Evolutionary conservation across 2,329 filamentous ascomycete species (phyloP).

Genomic region (Endothia cerciana): DNA sequence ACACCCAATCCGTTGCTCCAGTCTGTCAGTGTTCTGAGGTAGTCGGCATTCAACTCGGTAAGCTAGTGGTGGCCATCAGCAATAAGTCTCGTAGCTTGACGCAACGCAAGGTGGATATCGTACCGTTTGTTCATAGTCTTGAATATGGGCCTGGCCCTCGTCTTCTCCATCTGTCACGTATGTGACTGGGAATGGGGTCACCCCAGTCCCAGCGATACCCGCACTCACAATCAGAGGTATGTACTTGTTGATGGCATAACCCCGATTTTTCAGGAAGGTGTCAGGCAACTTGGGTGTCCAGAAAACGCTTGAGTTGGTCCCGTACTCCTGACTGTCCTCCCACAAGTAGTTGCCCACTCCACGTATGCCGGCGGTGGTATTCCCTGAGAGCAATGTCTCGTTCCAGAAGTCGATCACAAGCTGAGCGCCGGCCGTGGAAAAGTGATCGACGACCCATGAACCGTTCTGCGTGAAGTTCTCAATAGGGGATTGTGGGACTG

Average conservation of each 20-base stretch:
- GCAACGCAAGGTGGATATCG: not conserved
- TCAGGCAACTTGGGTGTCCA: slow-evolving; percentile 42
- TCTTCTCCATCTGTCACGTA: slow-evolving; percentile 25
- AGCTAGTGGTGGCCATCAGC: slow-evolving; percentile 23
- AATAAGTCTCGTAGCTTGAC: not conserved
- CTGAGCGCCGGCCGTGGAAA: slow-evolving; percentile 41
- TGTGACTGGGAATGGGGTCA: not conserved
- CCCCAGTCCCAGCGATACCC: not conserved
- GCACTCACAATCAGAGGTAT: slow-evolving; percentile 40
- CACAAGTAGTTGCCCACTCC: slow-evolving; percentile 42
- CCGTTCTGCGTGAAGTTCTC: slow-evolving; percentile 30
- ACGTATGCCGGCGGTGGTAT: slow-evolving; percentile 36
- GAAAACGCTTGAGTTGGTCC: slow-evolving; percentile 36
- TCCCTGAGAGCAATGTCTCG: slow-evolving; percentile 40
- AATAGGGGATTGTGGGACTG: slow-evolving; percentile 16
- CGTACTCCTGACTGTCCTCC: slow-evolving; percentile 41
- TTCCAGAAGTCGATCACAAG: slow-evolving; percentile 44
- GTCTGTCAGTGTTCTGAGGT: slow-evolving; percentile 10
- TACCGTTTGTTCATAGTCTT: slow-evolving; percentile 28
- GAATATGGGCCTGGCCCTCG: slow-evolving; percentile 23
- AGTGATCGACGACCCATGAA: slow-evolving; percentile 39
- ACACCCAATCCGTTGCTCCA: slow-evolving; percentile 41
- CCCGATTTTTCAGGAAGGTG: slow-evolving; percentile 37
- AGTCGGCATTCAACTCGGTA: slow-evolving; percentile 32
- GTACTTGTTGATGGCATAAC: slow-evolving; percentile 40